phyloP scores from a whole-genome alignment of 192 early-diverging fungal genomes.

The Rhizophagus prolifer region DNA sequence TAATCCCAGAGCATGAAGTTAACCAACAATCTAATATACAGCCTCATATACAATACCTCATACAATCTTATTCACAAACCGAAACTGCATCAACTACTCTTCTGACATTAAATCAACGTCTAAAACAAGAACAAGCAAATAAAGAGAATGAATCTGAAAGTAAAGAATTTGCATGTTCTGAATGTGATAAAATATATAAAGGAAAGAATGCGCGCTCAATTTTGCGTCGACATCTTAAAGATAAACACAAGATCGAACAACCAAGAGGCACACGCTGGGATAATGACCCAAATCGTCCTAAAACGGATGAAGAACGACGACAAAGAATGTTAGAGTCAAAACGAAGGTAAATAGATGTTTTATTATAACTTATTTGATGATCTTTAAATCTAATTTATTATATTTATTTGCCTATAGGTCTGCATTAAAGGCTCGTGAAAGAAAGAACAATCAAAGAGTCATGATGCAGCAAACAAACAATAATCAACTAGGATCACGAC shows the following conservation, averaged over 20 bases:
- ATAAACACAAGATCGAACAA: slow-evolving; percentile 20
- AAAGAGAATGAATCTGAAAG: not conserved
- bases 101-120: not conserved
- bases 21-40: no score
- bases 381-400: not conserved
- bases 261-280: slow-evolving; percentile 25
- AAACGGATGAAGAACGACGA: slow-evolving; percentile 21
- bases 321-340: slow-evolving; percentile 28
- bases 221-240: slow-evolving; percentile 18
- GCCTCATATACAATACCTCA: no score
- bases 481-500: not conserved
- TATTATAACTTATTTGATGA: not conserved
- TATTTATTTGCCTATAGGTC: not conserved
- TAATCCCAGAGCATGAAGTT: no score
- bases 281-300: slow-evolving; percentile 26
- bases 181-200: slow-evolving; percentile 18
- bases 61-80: not conserved
- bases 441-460: not conserved
- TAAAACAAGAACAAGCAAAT: not conserved
- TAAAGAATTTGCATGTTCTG: slow-evolving; percentile 4
- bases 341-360: slow-evolving; percentile 9
- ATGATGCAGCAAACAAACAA: not conserved
- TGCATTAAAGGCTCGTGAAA: not conserved
- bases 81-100: not conserved
- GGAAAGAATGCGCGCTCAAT: slow-evolving; percentile 23